Percentiles rank a stretch among this genome's conserved stretches.
Conservation (phyloP, 495 filamentous ascomycete genomes). For the Articulospora tetracladia region DNA sequence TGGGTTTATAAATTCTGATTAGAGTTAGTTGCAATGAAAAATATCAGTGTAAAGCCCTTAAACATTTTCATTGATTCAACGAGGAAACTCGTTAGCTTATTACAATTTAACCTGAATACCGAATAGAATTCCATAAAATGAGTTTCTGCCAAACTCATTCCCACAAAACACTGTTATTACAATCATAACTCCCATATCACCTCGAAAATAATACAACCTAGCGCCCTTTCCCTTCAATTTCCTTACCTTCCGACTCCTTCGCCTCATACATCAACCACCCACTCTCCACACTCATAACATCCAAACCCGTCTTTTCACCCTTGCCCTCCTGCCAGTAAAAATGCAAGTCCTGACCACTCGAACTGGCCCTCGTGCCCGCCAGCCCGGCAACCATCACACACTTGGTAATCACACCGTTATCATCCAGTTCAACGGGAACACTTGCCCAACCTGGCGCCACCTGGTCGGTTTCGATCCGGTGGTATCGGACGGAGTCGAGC, state of each 20-base stretch:
- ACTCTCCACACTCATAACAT: constrained; percentile 28
- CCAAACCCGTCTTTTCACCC: constrained; percentile 14
- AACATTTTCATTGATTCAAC: no score
- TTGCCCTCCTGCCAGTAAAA: not conserved
- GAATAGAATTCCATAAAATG: no score
- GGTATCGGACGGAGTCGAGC: constrained; percentile 21
- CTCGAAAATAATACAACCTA: not conserved
- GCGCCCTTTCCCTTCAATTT: not conserved
- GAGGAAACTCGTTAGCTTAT: no score
- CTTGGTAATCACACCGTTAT: constrained; percentile 25
- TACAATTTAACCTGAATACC: no score
- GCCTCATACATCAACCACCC: constrained; percentile 32
- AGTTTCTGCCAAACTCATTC: no score
- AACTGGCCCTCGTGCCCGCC: constrained; percentile 24
- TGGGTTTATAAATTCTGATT: no score
- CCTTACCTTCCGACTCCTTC: not conserved
- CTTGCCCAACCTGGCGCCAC: constrained; percentile 25
- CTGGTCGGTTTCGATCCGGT: constrained; percentile 17
- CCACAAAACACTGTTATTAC: no score
- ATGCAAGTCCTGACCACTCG: constrained; percentile 17
- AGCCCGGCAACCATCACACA: constrained; percentile 32
- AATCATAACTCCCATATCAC: not conserved
- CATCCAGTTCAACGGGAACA: constrained; percentile 29
- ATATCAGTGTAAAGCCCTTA: no score
- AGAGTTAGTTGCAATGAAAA: no score